Conservation (phyloP, 1,139 yeast genomes). For the Yamadazyma buinensis region DNA sequence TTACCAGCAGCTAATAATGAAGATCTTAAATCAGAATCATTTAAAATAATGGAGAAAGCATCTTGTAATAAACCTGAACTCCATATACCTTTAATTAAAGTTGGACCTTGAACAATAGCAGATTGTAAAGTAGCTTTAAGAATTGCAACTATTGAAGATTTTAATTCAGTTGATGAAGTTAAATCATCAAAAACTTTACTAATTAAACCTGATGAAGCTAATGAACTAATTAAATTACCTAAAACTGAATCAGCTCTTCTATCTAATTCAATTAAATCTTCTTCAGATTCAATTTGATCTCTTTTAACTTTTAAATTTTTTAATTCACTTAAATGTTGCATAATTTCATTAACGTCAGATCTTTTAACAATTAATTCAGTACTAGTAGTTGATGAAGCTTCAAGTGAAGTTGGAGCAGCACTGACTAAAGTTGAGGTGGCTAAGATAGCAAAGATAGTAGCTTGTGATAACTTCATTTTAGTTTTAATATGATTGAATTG, state of each 20-base stretch:
- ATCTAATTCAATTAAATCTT: constrained; percentile 24
- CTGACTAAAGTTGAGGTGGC: constrained; percentile 37
- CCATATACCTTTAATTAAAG: constrained; percentile 42
- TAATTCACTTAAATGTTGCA: constrained; percentile 33
- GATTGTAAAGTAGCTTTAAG: constrained; percentile 32
- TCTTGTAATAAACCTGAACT: constrained; percentile 40
- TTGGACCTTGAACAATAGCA: constrained; percentile 40
- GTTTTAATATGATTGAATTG: too few relatives aligned
- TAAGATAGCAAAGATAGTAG: constrained; percentile 41
- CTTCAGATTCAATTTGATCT: constrained; percentile 28
- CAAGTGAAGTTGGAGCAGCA: constrained; percentile 35
- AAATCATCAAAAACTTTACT: constrained; percentile 35
- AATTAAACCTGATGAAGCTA: constrained; percentile 38
- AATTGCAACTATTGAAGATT: constrained; percentile 23
- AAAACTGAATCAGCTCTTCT: constrained; percentile 40
- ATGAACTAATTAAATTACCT: constrained; percentile 35
- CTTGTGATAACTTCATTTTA: constrained; percentile 41
- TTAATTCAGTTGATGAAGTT: constrained; percentile 29
- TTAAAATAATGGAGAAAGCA: constrained; percentile 30
- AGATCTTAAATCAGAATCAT: constrained; percentile 32
- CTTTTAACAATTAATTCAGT: constrained; percentile 32
- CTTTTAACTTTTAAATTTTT: constrained; percentile 32
- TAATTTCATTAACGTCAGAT: constrained; percentile 33
- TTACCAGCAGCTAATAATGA: constrained; percentile 36
- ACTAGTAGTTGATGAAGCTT: constrained; percentile 5